Conservation (phyloP, 495 filamentous ascomycete species). For the Neurospora pannonica region DNA sequence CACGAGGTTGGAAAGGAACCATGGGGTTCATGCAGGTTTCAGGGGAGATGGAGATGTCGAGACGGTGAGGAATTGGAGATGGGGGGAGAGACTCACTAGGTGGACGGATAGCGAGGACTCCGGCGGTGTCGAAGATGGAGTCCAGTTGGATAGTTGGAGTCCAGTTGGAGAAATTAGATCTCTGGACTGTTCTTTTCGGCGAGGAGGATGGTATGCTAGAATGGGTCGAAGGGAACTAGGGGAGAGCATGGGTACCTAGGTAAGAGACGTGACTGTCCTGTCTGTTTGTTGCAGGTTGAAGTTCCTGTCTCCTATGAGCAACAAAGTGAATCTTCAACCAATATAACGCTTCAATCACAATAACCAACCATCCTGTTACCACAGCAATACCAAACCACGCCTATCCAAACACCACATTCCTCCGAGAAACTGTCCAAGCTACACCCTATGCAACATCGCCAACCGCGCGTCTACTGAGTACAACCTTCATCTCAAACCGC, state of each 20-base stretch:
- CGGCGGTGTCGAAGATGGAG: neutral
- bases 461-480: neutral
- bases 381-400: neutral
- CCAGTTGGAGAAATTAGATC: neutral
- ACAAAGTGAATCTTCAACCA: neutral
- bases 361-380: no score
- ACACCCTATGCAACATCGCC: neutral
- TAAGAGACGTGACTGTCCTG: neutral
- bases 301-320: neutral
- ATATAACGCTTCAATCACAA: no score
- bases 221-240: neutral
- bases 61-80: neutral
- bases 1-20: neutral
- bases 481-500: neutral
- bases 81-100: neutral
- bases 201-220: neutral
- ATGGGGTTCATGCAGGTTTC: neutral
- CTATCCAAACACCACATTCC: neutral
- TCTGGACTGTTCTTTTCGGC: neutral
- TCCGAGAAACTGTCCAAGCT: neutral
- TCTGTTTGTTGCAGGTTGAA: neutral
- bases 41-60: neutral
- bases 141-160: neutral
- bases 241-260: no score
- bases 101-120: neutral